A percentile compares a stretch with the other conserved stretches of the same genome.
Evolutionary conservation across 345 rosid species (phyloP).

Genomic region (Eucalyptus grandis): DNA sequence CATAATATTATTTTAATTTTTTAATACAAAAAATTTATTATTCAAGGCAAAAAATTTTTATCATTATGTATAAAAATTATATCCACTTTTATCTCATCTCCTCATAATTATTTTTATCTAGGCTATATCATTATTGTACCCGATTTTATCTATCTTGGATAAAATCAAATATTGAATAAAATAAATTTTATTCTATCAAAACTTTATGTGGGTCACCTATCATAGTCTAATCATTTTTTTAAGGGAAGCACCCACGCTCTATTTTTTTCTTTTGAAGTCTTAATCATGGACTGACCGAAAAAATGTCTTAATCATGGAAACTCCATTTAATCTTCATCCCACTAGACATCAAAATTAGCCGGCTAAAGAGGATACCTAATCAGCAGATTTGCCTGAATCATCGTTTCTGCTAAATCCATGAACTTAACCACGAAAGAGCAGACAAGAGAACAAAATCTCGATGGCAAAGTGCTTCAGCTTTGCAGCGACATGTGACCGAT

Average conservation of each 20-base stretch:
- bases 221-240: not conserved
- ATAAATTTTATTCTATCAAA: no score
- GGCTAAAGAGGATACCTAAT: not conserved
- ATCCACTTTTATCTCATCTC: no score
- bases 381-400: not conserved
- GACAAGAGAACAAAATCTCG: not conserved
- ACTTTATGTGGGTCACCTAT: rapidly evolving
- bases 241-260: not conserved
- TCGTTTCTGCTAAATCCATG: not conserved
- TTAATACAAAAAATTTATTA: no score
- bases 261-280: not conserved
- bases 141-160: no score
- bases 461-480: constrained; percentile 51
- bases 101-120: no score
- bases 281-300: not conserved
- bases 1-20: no score
- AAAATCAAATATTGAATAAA: no score
- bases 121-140: rapidly evolving
- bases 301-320: no score
- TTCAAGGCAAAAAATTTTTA: rapidly evolving
- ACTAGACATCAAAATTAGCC: not conserved
- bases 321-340: not conserved
- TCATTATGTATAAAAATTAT: no score
- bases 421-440: not conserved
- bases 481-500: constrained; percentile 45